phyloP scores from a whole-genome alignment of 148 eudicot species.

The Heliamphora exappendiculata region DNA sequence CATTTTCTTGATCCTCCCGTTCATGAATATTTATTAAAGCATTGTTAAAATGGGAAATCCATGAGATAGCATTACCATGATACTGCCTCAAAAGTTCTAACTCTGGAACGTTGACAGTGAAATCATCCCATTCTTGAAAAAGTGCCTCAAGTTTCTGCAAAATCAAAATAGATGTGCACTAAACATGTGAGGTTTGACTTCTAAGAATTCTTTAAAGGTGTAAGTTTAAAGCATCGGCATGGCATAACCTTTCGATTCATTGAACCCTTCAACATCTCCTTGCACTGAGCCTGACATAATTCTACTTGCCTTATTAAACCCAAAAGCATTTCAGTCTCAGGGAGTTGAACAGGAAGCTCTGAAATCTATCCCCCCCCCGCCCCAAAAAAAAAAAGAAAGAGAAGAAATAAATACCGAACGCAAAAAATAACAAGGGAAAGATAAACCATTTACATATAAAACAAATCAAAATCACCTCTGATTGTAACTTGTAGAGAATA shows the following conservation, averaged over 20 bases:
- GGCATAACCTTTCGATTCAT: slow-evolving; percentile 53
- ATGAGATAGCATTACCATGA: slow-evolving; percentile 59
- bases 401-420: slow-evolving; percentile 4
- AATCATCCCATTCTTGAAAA: slow-evolving; percentile 45
- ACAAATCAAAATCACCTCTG: slow-evolving; percentile 45
- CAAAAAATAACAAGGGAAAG: background rate
- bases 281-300: slow-evolving; percentile 56
- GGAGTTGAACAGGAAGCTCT: slow-evolving; percentile 53
- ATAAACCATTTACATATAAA: background rate
- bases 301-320: slow-evolving; percentile 49
- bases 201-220: slow-evolving; percentile 5
- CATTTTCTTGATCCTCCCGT: slow-evolving; percentile 67
- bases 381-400: slow-evolving; percentile 9
- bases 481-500: slow-evolving; percentile 49
- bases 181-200: background rate
- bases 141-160: slow-evolving; percentile 67
- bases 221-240: slow-evolving; percentile 11
- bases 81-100: slow-evolving; percentile 56
- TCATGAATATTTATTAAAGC: slow-evolving; percentile 36
- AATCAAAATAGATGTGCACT: slow-evolving; percentile 1
- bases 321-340: slow-evolving; percentile 61
- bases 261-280: slow-evolving; percentile 54
- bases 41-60: slow-evolving; percentile 63
- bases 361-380: slow-evolving; percentile 49
- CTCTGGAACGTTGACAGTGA: slow-evolving; percentile 62